These are phyloP conservation scores for Dysphania ambrosioides DNA, from an alignment of 148 eudicot species.

Conservation along the genomic window DNA sequence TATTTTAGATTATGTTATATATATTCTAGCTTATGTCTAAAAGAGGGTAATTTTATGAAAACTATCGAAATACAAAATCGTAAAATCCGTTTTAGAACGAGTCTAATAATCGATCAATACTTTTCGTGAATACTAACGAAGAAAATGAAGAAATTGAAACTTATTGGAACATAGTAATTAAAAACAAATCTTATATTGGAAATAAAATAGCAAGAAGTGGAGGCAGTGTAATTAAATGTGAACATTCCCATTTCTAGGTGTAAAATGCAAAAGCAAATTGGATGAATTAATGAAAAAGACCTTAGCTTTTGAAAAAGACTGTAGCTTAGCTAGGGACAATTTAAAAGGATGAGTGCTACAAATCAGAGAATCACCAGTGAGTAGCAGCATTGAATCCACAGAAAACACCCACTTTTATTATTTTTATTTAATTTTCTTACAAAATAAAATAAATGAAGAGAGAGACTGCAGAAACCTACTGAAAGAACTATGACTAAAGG, in stretches of 20 bases:
- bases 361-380: constrained; percentile 34
- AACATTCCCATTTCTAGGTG: neutral
- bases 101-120: too few species aligned
- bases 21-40: too few species aligned
- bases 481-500: neutral
- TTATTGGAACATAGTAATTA: too few species aligned
- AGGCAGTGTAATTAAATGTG: neutral
- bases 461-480: neutral
- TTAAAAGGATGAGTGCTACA: constrained; percentile 37
- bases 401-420: neutral
- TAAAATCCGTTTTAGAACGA: too few species aligned
- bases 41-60: too few species aligned
- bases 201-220: neutral
- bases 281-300: constrained; percentile 22
- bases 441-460: neutral
- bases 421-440: neutral
- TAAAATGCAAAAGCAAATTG: neutral
- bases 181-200: too few species aligned
- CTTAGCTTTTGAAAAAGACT: constrained; percentile 1
- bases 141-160: too few species aligned
- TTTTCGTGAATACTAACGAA: too few species aligned
- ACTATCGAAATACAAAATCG: too few species aligned
- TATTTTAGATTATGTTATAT: too few species aligned
- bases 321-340: constrained; percentile 35
- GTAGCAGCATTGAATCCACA: constrained; percentile 1